Conservation (phyloP, 306 rosid species). For the Rosa chinensis region DNA sequence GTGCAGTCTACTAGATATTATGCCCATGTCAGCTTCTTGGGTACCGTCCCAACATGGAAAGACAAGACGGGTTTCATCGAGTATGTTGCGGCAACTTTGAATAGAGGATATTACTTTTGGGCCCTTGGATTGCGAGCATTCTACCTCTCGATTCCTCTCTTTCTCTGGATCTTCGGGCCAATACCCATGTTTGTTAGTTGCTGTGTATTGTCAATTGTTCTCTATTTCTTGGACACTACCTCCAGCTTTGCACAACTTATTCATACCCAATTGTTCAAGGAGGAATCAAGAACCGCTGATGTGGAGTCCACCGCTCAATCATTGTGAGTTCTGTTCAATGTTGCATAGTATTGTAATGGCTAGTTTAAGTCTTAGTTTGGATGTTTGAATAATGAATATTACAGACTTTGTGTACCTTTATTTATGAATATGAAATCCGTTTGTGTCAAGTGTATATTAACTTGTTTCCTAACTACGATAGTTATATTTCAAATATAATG, state of each 20-base stretch:
- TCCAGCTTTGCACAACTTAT: conserved; percentile 56
- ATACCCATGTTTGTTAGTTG: conserved; percentile 30
- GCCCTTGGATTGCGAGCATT: conserved; percentile 42
- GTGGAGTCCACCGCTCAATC: conserved; percentile 40
- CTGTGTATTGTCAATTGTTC: conserved; percentile 25
- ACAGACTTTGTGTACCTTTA: neutral
- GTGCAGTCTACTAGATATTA: conserved; percentile 79
- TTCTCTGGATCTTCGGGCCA: conserved; percentile 46
- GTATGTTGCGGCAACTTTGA: conserved; percentile 44
- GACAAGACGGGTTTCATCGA: conserved; percentile 46
- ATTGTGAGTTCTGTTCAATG: conserved; percentile 27
- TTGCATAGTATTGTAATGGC: conserved; percentile 10
- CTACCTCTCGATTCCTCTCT: conserved; percentile 36
- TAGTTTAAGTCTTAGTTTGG: neutral
- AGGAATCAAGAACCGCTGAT: conserved; percentile 32
- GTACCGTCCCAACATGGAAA: conserved; percentile 62
- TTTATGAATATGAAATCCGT: neutral
- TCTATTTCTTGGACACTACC: conserved; percentile 48
- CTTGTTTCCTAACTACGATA: neutral
- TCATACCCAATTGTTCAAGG: conserved; percentile 45
- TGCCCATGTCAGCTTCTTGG: conserved; percentile 79
- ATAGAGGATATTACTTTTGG: conserved; percentile 72
- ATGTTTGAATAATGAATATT: neutral
- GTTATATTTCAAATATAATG: neutral
- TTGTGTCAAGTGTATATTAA: neutral